Percentiles rank a stretch among this genome's conserved stretches.
These are phyloP conservation scores for Fonsecaea nubica DNA, from an alignment of 2,329 filamentous ascomycete species.

Conservation along the genomic window DNA sequence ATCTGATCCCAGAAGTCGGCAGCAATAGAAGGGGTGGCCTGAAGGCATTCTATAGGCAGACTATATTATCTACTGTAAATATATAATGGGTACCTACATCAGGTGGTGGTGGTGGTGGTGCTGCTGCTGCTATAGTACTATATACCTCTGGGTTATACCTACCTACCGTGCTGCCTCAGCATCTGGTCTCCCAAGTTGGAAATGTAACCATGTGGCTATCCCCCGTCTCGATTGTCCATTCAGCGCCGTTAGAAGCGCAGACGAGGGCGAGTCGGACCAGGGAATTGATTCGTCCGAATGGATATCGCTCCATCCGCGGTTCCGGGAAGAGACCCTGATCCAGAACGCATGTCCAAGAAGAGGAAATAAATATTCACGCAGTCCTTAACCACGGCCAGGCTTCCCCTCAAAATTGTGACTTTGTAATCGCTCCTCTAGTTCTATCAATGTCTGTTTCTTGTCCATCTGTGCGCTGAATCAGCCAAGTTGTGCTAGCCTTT, in stretches of 20 bases:
- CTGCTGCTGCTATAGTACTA: background rate
- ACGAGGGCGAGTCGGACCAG: background rate
- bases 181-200: no score
- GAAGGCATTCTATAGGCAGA: background rate
- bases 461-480: background rate
- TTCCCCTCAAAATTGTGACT: background rate
- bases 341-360: background rate
- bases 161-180: no score
- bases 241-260: background rate
- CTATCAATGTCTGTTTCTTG: background rate
- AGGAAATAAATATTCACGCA: constrained; percentile 7
- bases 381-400: background rate
- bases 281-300: constrained; percentile 16
- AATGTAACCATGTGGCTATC: background rate
- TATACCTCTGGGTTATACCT: background rate
- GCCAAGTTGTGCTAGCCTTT: background rate
- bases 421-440: background rate
- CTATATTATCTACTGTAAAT: background rate
- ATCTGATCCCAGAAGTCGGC: constrained; percentile 76
- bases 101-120: no score
- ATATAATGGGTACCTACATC: background rate
- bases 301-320: constrained; percentile 15
- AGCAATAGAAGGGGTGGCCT: constrained; percentile 43
- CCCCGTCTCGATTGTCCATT: background rate
- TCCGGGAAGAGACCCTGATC: constrained; percentile 8